Percentiles rank a stretch among this genome's conserved stretches.
Evolutionary conservation across 1,284 basidiomycete species (phyloP).

Genomic region (Rhodotorula sp.): DNA sequence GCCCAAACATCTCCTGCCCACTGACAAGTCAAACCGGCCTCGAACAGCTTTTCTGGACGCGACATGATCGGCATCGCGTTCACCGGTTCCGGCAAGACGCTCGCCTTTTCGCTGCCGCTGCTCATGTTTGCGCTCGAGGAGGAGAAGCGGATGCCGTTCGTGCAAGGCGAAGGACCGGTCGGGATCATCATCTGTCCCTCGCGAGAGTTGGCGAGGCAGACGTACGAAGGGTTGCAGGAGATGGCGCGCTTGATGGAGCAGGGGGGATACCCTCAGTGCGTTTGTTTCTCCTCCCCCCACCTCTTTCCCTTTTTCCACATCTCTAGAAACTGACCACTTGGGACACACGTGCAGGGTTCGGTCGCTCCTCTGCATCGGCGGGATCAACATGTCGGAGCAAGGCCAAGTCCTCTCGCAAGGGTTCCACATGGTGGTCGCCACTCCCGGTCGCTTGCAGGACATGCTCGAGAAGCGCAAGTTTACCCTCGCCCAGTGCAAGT

Average conservation of each 20-base stretch:
- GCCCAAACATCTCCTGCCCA: neutral
- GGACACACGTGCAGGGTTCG: constrained; percentile 55
- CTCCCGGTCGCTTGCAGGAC: constrained; percentile 53
- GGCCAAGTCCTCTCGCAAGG: constrained; percentile 84
- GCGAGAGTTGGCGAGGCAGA: constrained; percentile 90
- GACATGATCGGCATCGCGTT: constrained; percentile 56
- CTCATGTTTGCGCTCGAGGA: constrained; percentile 88
- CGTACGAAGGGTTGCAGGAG: constrained; percentile 85
- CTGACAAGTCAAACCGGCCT: neutral
- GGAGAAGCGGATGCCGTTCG: constrained; percentile 83
- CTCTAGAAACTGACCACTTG: neutral
- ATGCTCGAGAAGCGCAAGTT: constrained; percentile 85
- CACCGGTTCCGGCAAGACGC: constrained; percentile 54
- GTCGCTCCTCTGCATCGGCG: constrained; percentile 90
- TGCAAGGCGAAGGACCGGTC: constrained; percentile 90
- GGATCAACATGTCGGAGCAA: constrained; percentile 97
- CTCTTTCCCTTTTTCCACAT: neutral
- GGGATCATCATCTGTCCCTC: constrained; percentile 95
- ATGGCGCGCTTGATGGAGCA: constrained; percentile 82
- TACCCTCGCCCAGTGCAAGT: constrained; percentile 75
- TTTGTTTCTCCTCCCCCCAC: neutral
- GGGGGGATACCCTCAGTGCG: constrained; percentile 72
- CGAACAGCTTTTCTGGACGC: constrained; percentile 48
- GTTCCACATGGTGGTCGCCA: constrained; percentile 92
- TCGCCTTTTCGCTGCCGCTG: constrained; percentile 53